Base-by-base conservation (phyloP, 2,329 filamentous ascomycete genomes). In the Fusarium anthophilum region DNA sequence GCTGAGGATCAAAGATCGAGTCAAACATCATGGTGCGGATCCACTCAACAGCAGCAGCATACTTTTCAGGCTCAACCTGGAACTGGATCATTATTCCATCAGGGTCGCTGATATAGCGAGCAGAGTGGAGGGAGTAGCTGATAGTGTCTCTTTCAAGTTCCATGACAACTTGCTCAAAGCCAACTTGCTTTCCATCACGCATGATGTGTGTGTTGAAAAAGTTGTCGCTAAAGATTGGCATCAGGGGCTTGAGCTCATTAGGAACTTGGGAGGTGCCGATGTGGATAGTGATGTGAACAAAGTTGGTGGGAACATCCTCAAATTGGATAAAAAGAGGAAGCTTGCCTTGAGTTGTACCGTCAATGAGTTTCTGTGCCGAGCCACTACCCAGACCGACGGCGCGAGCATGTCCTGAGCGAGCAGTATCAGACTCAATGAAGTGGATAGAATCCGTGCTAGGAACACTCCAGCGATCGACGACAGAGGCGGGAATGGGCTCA, bases 311-410 rank as follows among this genome's bases (percentile, higher is more conserved):
- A 20, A 98, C 95, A 79, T 98, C 92, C 83, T 99, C 96, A 75
- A 97, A 99, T 82, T 99, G 96, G n/a, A 99, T 88, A 82, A 98
- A 99, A 6, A 98, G 85, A 1, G 94, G 93, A n/a, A 91, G 81
- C 41, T 91, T 83, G 12, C 85, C 86, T 24, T 84, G 74, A 43
- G 88, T 87, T 45, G 94, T 90, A 20, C 87, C 85, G 80, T 98
- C 94, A 55, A 99, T 90, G 55, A 92, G 83, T 69, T 90, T 87
- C 81, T 99, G 96, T 9, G 94, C 90, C 8, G 88, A 81, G 74
- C 94, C 96, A 37, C 91, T 84, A 1, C 88, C 86, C 30, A 87
- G 84, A 2, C 95, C 95, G 55, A 95, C 84, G 71, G 90, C 87
- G 76, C 91, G 89, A 20, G 95, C 96, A 68, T 91, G 84, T 37